Conservation (phyloP, 1,139 yeast genomes). For the Hyphopichia fennica region DNA sequence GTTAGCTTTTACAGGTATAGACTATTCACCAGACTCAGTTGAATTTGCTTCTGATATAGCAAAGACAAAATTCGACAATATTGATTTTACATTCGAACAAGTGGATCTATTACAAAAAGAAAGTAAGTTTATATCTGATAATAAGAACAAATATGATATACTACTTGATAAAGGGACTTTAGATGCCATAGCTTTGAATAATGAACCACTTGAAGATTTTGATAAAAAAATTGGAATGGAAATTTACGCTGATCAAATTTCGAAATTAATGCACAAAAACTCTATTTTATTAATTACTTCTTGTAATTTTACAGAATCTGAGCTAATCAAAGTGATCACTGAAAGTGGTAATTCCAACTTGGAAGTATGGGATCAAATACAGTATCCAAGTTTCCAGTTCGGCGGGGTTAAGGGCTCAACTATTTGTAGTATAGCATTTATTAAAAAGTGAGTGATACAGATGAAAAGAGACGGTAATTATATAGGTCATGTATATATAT, state of each 20-base stretch:
- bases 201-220: conserved; percentile 40
- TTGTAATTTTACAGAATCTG: conserved; percentile 90
- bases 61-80: conserved; percentile 31
- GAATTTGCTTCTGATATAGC: conserved; percentile 67
- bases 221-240: conserved; percentile 55
- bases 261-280: conserved; percentile 50
- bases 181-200: conserved; percentile 93
- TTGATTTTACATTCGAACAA: conserved; percentile 41
- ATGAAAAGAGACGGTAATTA: background rate
- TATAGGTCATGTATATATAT: background rate
- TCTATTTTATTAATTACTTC: conserved; percentile 80
- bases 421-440: conserved; percentile 82
- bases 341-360: conserved; percentile 37
- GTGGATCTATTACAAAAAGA: conserved; percentile 45
- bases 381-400: conserved; percentile 80
- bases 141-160: conserved; percentile 55
- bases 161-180: conserved; percentile 92
- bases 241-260: conserved; percentile 63
- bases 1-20: conserved; percentile 64
- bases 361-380: conserved; percentile 59
- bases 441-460: conserved; percentile 20
- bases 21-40: conserved; percentile 79
- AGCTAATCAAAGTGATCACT: conserved; percentile 58
- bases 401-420: conserved; percentile 89
- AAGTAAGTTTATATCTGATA: conserved; percentile 31